Base-by-base conservation (phyloP, 2,329 filamentous ascomycete genomes). In the Xylaria sp. region DNA sequence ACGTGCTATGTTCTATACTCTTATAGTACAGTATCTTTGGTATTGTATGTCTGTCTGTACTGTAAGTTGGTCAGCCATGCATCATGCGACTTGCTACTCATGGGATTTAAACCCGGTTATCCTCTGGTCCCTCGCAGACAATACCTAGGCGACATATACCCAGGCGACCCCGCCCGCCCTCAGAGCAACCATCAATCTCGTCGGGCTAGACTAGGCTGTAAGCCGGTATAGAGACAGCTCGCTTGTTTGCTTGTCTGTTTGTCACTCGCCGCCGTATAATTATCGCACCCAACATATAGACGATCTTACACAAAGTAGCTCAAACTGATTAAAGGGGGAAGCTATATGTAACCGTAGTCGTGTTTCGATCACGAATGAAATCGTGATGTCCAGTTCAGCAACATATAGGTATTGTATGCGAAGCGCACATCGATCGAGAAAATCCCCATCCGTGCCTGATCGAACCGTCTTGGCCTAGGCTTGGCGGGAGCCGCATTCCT, bases 401-500 rank as follows among this genome's bases (percentile, higher is more conserved):
- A 2, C 15, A 36, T 18, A 28, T 33, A 33, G 15, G 3, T 28
- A 28, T 36, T 36, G 8, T 36, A 36, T 36, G 48, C 13, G 10
- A 59, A 57, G 62, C 59, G 54, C 63, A 55, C 46, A 39, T 69
- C 36, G 67, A 66, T 66, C 64, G 55, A 55, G 28, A 46, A 56
- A 46, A 31, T 43, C 63, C n/a, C 58, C 67, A 67, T 63, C 33
- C 9, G 67, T 69, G 54, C 67, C 67, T 69, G 67, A 67, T 63
- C 60, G 59, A 59, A 62, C 68, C 68, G 60, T 71, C 69, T 71
- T 71, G 69, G 69, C 69, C 18, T 20, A 41, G 60, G 66, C 69
- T 71, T 71, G 69, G 69, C 69, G 59, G 20, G 69, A 71, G 69
- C 69, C 69, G 69, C 69, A 71, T 71, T 46, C 39, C 69, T 71